Evolutionary conservation across 192 early-diverging fungal species (phyloP), one percentile per base, ranked within the genome.

Genomic region (Podochytrium sp.): DNA sequence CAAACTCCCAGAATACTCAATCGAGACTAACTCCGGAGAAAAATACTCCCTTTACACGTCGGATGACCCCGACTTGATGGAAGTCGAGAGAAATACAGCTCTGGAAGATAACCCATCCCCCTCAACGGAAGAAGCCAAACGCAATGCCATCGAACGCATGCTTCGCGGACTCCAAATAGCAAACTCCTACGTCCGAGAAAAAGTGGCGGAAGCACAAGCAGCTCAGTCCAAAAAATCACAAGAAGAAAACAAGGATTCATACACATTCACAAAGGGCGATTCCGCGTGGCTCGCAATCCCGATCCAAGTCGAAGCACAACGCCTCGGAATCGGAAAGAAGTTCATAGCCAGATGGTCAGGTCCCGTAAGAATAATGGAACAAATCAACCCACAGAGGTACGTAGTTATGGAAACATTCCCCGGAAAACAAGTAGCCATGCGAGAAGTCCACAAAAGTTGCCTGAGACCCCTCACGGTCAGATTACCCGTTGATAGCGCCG

Each of bases 301-400:
- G 0, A 10, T 57, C 0, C 10, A 27, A 32, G 27, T 12, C 12
- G 55, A 57, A 27, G 27, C 27, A 27, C 55, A 57, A 25, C 14
- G 55, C 10, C 25, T 57, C 16, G 27, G 27, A 57, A 12, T 27
- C 12, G 16, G 16, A 57, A 57, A 57, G 55, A 57, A 57, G 27
- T 57, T 57, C 25, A 57, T 57, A 10, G 10, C 14, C 27, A 27
- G 55, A 32, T 57, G 55, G 55, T 10, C 25, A 20, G 55, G 55
- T 20, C 55, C 55, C 14, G 55, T 57, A 32, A n/a, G 55, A 57
- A 57, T 57, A 10, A 57, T 57, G 30, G n/a, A n/a, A n/a, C 55
- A 57, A 27, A 25, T 20, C 27, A 20, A 10, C 12, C 10, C 16
- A 32, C 12, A 10, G 10, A 12, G 14, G 14, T 57, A 20, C 25